Percentiles rank a stretch among this genome's conserved stretches.
These are phyloP conservation scores for Saccharomyces pastorianus DNA, from an alignment of 1,139 yeast genomes.

Conservation along the genomic window DNA sequence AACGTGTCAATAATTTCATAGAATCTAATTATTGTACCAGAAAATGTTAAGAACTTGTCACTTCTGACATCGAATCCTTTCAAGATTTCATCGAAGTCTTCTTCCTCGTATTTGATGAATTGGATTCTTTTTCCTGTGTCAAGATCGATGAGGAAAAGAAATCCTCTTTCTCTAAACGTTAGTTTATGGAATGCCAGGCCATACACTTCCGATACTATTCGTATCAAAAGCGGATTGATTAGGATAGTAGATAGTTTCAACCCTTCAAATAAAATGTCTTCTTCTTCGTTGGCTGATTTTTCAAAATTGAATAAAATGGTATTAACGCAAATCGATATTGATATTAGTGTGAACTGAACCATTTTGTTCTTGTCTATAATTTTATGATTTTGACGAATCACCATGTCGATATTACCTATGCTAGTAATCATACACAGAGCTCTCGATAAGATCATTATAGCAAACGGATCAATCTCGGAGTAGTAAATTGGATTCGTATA, in stretches of 20 bases:
- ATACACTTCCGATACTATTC: constrained; percentile 18
- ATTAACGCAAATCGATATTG: constrained; percentile 14
- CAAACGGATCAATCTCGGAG: constrained; percentile 14
- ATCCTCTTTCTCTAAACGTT: constrained; percentile 14
- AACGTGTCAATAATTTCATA: constrained; percentile 15
- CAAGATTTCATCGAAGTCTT: constrained; percentile 7
- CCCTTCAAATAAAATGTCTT: neutral
- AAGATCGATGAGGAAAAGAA: constrained; percentile 7
- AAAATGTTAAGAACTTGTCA: constrained; percentile 11
- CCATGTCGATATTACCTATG: constrained; percentile 12
- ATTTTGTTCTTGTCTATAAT: constrained; percentile 11
- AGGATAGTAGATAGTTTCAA: constrained; percentile 16
- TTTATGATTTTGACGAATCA: constrained; percentile 6
- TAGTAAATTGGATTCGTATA: constrained; percentile 10
- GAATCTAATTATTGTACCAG: constrained; percentile 9
- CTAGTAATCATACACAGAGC: constrained; percentile 15
- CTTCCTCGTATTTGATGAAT: constrained; percentile 3
- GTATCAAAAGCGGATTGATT: constrained; percentile 13
- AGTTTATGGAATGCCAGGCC: constrained; percentile 16
- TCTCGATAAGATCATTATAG: constrained; percentile 12
- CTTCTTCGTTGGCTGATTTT: constrained; percentile 4
- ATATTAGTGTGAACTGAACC: constrained; percentile 9
- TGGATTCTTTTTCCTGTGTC: neutral
- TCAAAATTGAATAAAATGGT: constrained; percentile 8
- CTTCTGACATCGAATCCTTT: constrained; percentile 8